These are phyloP conservation scores for Oenanthe sinensis DNA, from an alignment of 129 eudicot species.

Conservation along the genomic window DNA sequence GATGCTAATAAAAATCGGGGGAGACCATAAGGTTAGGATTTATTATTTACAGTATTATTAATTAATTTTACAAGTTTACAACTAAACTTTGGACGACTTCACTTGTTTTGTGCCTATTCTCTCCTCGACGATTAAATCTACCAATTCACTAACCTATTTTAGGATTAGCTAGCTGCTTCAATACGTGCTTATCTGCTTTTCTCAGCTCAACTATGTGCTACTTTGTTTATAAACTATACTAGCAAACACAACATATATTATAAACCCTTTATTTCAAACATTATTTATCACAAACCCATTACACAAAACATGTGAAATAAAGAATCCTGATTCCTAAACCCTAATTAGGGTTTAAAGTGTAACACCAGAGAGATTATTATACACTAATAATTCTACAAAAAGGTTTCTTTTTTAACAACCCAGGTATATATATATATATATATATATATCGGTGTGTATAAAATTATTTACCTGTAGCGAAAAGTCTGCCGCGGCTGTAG, in stretches of 20 bases:
- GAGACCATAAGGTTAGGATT: background rate
- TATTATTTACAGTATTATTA: too few species aligned
- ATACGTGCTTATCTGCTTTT: too few species aligned
- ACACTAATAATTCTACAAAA: background rate
- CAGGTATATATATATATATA: background rate
- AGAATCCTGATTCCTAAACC: background rate
- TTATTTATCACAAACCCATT: background rate
- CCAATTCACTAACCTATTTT: too few species aligned
- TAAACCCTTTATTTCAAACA: background rate
- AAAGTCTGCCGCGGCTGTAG: background rate
- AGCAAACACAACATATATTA: background rate
- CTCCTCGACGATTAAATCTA: too few species aligned
- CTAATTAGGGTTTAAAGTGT: background rate
- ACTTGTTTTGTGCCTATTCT: too few species aligned
- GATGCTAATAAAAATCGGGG: too few species aligned
- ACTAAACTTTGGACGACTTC: too few species aligned
- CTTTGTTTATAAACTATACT: too few species aligned
- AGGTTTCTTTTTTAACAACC: background rate
- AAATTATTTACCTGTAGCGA: too few species aligned
- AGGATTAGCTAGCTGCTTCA: too few species aligned
- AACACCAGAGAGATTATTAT: background rate
- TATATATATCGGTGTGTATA: too few species aligned
- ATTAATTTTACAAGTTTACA: background rate
- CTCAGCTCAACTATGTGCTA: too few species aligned
- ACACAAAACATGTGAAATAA: background rate